phyloP scores from a whole-genome alignment of 495 filamentous ascomycete genomes.

The Hypoxylon lenormandii region DNA sequence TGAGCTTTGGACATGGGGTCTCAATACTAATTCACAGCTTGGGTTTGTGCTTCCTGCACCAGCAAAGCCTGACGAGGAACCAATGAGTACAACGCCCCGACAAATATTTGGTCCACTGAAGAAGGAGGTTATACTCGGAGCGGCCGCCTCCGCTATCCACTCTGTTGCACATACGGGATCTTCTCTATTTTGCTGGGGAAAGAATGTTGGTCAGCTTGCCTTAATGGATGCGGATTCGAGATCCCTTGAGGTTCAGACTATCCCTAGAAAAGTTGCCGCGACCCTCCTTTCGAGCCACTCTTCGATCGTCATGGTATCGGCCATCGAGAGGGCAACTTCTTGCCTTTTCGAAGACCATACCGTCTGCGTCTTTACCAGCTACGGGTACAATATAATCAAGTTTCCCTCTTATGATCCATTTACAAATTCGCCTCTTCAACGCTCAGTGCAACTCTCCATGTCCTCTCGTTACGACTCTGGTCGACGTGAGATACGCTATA shows the following conservation, averaged over 20 bases:
- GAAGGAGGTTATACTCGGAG: constrained; percentile 81
- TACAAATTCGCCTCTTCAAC: constrained; percentile 72
- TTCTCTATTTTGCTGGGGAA: constrained; percentile 92
- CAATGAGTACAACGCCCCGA: constrained; percentile 80
- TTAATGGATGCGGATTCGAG: constrained; percentile 94
- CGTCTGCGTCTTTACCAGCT: constrained; percentile 92
- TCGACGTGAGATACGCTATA: constrained; percentile 74
- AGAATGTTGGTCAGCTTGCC: constrained; percentile 94
- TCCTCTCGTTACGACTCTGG: constrained; percentile 73
- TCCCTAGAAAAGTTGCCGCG: constrained; percentile 86
- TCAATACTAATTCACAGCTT: constrained; percentile 85
- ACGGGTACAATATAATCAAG: constrained; percentile 85
- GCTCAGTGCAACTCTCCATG: constrained; percentile 67
- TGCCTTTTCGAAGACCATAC: constrained; percentile 86
- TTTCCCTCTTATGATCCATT: constrained; percentile 79
- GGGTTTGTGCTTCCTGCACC: constrained; percentile 75
- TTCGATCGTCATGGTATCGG: constrained; percentile 79
- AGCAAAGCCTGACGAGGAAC: constrained; percentile 76
- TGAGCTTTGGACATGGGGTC: constrained; percentile 92
- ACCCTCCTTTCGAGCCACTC: constrained; percentile 78
- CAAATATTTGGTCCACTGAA: constrained; percentile 93
- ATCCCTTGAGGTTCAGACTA: constrained; percentile 82
- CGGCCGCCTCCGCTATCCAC: constrained; percentile 90
- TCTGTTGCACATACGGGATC: constrained; percentile 85
- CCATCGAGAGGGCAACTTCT: constrained; percentile 89